These are phyloP conservation scores for Nigrospora oryzae DNA, from an alignment of 2,329 filamentous ascomycete species.

Conservation along the genomic window DNA sequence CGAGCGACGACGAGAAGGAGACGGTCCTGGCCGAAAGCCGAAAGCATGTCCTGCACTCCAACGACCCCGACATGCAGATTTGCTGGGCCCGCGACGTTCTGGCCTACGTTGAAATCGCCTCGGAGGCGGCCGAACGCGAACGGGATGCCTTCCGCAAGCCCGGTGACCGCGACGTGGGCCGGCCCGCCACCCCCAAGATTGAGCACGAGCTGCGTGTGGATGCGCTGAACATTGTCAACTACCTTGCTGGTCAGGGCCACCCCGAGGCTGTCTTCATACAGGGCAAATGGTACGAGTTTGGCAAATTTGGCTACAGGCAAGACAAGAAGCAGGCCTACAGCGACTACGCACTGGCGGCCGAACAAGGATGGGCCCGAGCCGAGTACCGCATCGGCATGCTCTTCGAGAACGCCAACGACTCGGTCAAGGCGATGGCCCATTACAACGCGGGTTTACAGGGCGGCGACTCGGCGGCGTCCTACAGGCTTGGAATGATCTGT, in stretches of 20 bases:
- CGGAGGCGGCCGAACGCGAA: conserved; percentile 67
- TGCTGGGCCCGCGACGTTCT: conserved; percentile 93
- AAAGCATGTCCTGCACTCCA: conserved; percentile 77
- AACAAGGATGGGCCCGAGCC: conserved; percentile 77
- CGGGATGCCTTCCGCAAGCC: conserved; percentile 23
- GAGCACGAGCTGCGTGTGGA: conserved; percentile 85
- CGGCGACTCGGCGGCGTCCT: conserved; percentile 78
- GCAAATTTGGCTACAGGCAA: conserved; percentile 81
- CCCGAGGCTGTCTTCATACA: conserved; percentile 91
- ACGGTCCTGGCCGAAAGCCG: conserved; percentile 79
- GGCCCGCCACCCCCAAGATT: conserved; percentile 72
- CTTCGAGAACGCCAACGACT: conserved; percentile 90
- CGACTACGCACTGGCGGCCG: conserved; percentile 55
- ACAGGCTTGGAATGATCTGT: conserved; percentile 95
- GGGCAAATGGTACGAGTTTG: conserved; percentile 97
- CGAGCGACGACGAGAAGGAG: conserved; percentile 90
- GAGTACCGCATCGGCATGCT: conserved; percentile 99
- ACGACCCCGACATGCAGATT: conserved; percentile 92
- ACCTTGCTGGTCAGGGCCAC: conserved; percentile 84
- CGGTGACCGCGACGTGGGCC: conserved; percentile 30
- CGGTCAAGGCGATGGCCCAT: conserved; percentile 81
- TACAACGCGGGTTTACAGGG: conserved; percentile 74
- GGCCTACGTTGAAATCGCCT: conserved; percentile 76
- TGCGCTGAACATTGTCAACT: conserved; percentile 84
- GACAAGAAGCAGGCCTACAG: conserved; percentile 94